A percentile compares a stretch with the other conserved stretches of the same genome.
Conservation (phyloP, 352 stramenopile species). For the Chrysophaeum taylorii region DNA sequence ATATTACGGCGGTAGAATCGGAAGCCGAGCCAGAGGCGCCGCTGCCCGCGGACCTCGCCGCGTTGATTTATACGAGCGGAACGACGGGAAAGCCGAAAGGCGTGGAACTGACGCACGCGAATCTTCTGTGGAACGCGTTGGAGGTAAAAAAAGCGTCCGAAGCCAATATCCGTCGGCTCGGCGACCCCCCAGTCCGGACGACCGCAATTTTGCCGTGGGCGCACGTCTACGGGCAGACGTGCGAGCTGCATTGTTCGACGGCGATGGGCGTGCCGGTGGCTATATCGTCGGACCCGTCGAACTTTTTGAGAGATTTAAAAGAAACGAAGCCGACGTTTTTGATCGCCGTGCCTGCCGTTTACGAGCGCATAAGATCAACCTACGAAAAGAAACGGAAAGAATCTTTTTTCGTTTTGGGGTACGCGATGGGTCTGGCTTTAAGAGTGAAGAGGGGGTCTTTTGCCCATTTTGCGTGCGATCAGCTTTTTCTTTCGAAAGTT, state of each 20-base stretch:
- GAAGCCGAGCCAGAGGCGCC: too few species aligned
- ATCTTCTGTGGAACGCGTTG: conserved; percentile 56
- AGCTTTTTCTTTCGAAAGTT: too few species aligned
- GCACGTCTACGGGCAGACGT: conserved; percentile 51
- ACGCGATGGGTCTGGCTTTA: too few species aligned
- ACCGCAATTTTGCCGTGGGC: conserved; percentile 36
- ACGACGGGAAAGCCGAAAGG: conserved; percentile 68
- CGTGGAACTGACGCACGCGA: conserved; percentile 64
- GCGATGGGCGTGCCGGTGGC: conserved; percentile 42
- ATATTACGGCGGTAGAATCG: too few species aligned
- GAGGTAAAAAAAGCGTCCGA: conserved; percentile 36
- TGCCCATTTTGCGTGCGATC: too few species aligned
- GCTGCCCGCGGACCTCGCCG: conserved; percentile 46
- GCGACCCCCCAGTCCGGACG: conserved; percentile 47
- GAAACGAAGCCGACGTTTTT: conserved; percentile 62
- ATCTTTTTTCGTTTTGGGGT: too few species aligned
- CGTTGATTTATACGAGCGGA: conserved; percentile 68
- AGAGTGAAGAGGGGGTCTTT: too few species aligned
- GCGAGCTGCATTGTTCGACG: conserved; percentile 44
- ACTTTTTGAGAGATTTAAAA: conserved; percentile 52
- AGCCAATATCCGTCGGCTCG: conserved; percentile 30
- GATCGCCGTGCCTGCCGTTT: conserved; percentile 62
- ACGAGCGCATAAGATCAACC: conserved; percentile 48
- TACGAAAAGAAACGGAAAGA: too few species aligned
- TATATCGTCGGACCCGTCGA: conserved; percentile 60